Evolutionary conservation across 2,329 filamentous ascomycete species (phyloP).

Genomic region (Reticulascus tulasneorum): DNA sequence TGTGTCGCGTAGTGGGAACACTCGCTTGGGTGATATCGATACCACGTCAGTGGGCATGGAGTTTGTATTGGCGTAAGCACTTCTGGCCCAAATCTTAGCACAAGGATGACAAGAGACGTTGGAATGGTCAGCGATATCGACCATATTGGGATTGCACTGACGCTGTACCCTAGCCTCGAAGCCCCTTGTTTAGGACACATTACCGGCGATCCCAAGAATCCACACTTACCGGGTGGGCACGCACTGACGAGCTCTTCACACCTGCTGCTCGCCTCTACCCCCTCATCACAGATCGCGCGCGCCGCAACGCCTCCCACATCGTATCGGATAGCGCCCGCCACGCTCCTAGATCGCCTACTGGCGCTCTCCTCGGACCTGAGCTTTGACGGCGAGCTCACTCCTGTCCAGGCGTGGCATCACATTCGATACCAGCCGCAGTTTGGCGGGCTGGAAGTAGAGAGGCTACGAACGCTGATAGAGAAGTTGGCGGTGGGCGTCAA

Average conservation of each 20-base stretch:
- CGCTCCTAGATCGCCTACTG: constrained; percentile 20
- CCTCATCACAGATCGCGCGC: not conserved
- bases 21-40: constrained; percentile 20
- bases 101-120: no score
- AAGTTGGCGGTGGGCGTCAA: constrained; percentile 25
- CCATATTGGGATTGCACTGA: no score
- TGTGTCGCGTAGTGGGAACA: not conserved
- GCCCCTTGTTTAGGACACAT: constrained; percentile 23
- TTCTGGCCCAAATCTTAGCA: no score
- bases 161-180: constrained; percentile 18
- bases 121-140: no score
- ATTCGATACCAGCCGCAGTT: constrained; percentile 28
- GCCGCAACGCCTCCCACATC: not conserved
- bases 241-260: constrained; percentile 21
- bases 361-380: constrained; percentile 18
- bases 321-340: constrained; percentile 12
- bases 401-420: constrained; percentile 32
- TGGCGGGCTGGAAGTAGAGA: constrained; percentile 20
- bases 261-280: constrained; percentile 6
- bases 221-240: constrained; percentile 21
- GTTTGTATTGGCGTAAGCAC: constrained; percentile 27
- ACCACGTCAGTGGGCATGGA: constrained; percentile 22
- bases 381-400: constrained; percentile 32
- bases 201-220: constrained; percentile 19
- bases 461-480: constrained; percentile 21